These are phyloP conservation scores for Biscogniauxia sp. DNA, from an alignment of 2,329 filamentous ascomycete genomes.

Conservation along the genomic window DNA sequence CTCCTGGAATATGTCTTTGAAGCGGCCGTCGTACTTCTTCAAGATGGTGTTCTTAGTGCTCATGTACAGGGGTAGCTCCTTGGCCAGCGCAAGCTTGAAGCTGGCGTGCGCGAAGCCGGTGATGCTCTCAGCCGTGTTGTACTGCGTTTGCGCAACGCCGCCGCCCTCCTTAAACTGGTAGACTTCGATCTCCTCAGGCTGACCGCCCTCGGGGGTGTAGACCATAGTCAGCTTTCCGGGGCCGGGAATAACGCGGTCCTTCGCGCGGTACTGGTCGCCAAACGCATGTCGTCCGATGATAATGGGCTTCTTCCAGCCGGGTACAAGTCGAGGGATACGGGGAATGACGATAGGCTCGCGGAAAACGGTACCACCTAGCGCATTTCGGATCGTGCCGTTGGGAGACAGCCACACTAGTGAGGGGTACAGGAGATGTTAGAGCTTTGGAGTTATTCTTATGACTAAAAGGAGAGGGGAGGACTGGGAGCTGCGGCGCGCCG, in stretches of 20 bases:
- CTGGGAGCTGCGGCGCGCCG: conserved; percentile 1
- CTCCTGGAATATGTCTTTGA: conserved; percentile 99
- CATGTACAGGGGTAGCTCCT: conserved; percentile 95
- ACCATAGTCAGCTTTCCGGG: conserved; percentile 92
- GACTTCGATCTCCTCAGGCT: conserved; percentile 84
- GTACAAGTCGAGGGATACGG: conserved; percentile 86
- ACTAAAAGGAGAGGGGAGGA: not conserved
- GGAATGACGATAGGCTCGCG: conserved; percentile 97
- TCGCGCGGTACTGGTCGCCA: conserved; percentile 97
- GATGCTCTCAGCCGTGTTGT: conserved; percentile 98
- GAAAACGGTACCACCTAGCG: conserved; percentile 92
- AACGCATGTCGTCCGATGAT: conserved; percentile 98
- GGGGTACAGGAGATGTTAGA: conserved; percentile 12
- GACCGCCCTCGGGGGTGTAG: conserved; percentile 80
- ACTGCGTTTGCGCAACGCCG: conserved; percentile 90
- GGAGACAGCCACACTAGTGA: conserved; percentile 90
- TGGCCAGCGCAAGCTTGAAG: conserved; percentile 91
- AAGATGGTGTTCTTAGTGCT: conserved; percentile 99
- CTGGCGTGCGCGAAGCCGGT: conserved; percentile 90
- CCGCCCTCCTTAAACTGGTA: conserved; percentile 85
- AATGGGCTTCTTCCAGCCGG: conserved; percentile 98
- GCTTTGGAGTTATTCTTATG: not conserved
- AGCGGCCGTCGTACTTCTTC: conserved; percentile 97
- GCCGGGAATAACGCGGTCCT: conserved; percentile 80
- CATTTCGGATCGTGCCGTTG: conserved; percentile 82